Evolutionary conservation across 2,329 filamentous ascomycete genomes (phyloP), one percentile per base, ranked within the genome.

Genomic region (Metarhizium anisopliae): DNA sequence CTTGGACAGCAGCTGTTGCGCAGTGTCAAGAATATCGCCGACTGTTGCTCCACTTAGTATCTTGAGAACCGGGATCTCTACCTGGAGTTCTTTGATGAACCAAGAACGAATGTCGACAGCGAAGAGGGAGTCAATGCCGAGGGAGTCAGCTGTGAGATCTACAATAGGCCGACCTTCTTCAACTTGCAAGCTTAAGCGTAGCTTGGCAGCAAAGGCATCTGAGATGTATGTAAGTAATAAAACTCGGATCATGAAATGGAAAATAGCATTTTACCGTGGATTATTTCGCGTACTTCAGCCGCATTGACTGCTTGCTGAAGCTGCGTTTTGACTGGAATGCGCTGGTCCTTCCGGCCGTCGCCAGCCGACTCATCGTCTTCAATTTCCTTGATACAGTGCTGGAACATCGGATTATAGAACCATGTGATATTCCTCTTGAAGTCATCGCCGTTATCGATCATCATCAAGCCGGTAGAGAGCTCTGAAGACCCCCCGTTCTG

Each of bases 1-100:
- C 38, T 40, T 14, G 13, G 38, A 14, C 13, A 40, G 2, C 10
- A 13, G 5, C 13, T 40, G 8, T 14, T 13, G 38, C 10, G 38
- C 38, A 2, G 8, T 13, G 1, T 13, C 10, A 16, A 40, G 8
- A 11, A 40, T 13, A 13, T 60, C 60, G 2, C 47, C 47, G 2
- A 64, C 40, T 2, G 63, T 60, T 14, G 57, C 59, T 0, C 59
- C 60, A 2, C 57, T 54, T 1, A 66, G 53, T 11, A 70, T 59
- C 56, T 75, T 75, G 3, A 80, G 63, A 1, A 79, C 71, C 0
- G 76, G 74, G 1, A 80, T 69, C 50, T 80, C 73, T 0, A 73
- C 64, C 0, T 72, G 59, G 0, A 66, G 51, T 14, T 74, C 66
- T 52, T 77, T 77, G 29, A 73, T 51, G 59, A 80, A 78, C 78